Percentiles rank a stretch among this genome's conserved stretches.
These are phyloP conservation scores for Curvularia eragrostidis DNA, from an alignment of 2,329 filamentous ascomycete species.

Conservation along the genomic window DNA sequence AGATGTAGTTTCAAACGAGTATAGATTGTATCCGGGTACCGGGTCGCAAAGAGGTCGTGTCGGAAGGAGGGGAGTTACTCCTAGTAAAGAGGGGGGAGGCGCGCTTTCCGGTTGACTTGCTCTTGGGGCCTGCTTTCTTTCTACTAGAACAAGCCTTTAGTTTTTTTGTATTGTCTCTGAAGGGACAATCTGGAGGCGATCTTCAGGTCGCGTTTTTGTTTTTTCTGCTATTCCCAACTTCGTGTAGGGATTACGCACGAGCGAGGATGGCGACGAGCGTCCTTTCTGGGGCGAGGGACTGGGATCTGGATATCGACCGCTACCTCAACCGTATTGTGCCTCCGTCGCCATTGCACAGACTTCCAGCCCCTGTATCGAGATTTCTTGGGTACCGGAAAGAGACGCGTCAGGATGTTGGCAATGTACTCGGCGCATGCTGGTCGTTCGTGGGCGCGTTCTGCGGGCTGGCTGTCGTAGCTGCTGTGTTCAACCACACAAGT, in stretches of 20 bases:
- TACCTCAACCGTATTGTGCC: constrained; percentile 75
- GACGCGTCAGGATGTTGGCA: constrained; percentile 50
- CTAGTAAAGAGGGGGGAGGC: too few relatives aligned
- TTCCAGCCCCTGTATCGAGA: constrained; percentile 71
- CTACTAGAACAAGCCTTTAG: not conserved
- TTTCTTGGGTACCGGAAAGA: constrained; percentile 63
- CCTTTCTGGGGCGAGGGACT: constrained; percentile 25
- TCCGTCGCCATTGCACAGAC: constrained; percentile 65
- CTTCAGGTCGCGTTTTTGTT: not conserved
- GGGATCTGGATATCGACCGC: constrained; percentile 76
- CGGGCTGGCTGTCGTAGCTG: constrained; percentile 53
- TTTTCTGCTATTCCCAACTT: not conserved
- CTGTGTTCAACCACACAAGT: constrained; percentile 51
- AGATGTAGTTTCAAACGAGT: not conserved
- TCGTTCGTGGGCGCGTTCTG: constrained; percentile 54
- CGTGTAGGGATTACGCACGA: not conserved
- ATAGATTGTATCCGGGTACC: not conserved
- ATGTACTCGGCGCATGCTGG: constrained; percentile 52
- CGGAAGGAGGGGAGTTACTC: not conserved
- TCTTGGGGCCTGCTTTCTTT: not conserved
- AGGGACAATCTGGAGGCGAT: not conserved
- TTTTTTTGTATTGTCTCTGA: not conserved
- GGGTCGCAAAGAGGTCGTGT: not conserved
- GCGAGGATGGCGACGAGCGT: not conserved
- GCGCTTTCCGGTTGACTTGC: not conserved